These are phyloP conservation scores for Rhodotorula sp. DNA, from an alignment of 1,284 basidiomycete species.

Conservation along the genomic window DNA sequence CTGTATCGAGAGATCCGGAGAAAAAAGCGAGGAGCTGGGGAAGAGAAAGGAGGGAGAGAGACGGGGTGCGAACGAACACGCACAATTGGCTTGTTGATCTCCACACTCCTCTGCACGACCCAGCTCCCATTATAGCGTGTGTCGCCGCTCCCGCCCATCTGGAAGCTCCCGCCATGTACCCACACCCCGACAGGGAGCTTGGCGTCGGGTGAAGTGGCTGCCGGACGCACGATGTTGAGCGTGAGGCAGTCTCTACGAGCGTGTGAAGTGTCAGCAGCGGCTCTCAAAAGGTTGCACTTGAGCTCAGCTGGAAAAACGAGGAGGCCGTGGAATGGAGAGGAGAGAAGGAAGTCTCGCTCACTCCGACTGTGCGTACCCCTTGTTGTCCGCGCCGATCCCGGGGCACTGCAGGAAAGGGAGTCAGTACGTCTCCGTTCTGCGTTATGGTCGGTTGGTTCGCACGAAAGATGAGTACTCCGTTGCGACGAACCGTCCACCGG, in stretches of 20 bases:
- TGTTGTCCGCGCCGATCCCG: constrained; percentile 29
- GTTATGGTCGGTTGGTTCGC: neutral
- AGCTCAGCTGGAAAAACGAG: neutral
- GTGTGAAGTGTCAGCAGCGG: too few species aligned
- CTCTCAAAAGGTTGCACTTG: too few species aligned
- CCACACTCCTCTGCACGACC: constrained; percentile 34
- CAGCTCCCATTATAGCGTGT: constrained; percentile 30
- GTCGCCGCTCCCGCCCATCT: constrained; percentile 22
- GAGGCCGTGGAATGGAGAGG: too few species aligned
- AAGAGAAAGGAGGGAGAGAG: too few species aligned
- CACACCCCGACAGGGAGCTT: constrained; percentile 62
- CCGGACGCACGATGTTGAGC: constrained; percentile 59
- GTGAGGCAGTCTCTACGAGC: constrained; percentile 56
- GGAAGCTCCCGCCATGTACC: constrained; percentile 40
- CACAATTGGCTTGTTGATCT: constrained; percentile 34
- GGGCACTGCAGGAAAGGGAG: constrained; percentile 7
- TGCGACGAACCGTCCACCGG: neutral
- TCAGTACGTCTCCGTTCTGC: neutral
- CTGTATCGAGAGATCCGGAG: too few species aligned
- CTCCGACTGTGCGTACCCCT: constrained; percentile 16
- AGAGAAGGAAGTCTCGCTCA: neutral
- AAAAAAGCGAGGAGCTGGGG: too few species aligned
- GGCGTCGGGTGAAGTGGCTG: constrained; percentile 51
- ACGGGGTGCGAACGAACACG: too few species aligned
- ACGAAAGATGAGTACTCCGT: constrained; percentile 23